Percentiles rank a stretch among this genome's conserved stretches.
Conservation (phyloP, 169 alveolate genomes). For the Plasmodium vinckei region DNA sequence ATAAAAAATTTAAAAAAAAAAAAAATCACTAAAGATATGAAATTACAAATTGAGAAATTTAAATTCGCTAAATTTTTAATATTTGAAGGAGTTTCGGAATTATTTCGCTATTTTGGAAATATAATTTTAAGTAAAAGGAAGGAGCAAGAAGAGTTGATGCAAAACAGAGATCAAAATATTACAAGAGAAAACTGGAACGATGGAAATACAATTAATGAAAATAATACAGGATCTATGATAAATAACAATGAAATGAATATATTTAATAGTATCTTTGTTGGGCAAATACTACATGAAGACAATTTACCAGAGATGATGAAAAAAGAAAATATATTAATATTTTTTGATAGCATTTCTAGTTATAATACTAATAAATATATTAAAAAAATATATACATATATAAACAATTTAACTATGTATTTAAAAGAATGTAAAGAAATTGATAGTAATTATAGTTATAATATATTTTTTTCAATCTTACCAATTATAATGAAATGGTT, state of each 20-base stretch:
- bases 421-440: constrained; percentile 38
- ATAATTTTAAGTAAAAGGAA: constrained; percentile 34
- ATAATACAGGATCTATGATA: not conserved
- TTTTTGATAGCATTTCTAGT: constrained; percentile 24
- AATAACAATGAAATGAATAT: constrained; percentile 8
- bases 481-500: constrained; percentile 62
- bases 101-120: constrained; percentile 52
- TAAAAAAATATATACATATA: constrained; percentile 35
- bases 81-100: constrained; percentile 34
- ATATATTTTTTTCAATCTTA: constrained; percentile 27
- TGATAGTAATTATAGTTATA: constrained; percentile 33
- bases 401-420: constrained; percentile 40
- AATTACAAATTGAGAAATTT: constrained; percentile 39
- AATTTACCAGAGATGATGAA: constrained; percentile 45
- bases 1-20: constrained; percentile 18
- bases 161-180: not conserved
- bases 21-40: constrained; percentile 39
- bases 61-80: constrained; percentile 39
- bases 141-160: not conserved
- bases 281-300: constrained; percentile 16
- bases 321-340: constrained; percentile 32
- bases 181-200: not conserved
- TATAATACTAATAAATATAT: constrained; percentile 64
- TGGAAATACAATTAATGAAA: not conserved
- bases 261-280: constrained; percentile 24